phyloP scores from a whole-genome alignment of 192 early-diverging fungal genomes.

The Coemansia sp. region DNA sequence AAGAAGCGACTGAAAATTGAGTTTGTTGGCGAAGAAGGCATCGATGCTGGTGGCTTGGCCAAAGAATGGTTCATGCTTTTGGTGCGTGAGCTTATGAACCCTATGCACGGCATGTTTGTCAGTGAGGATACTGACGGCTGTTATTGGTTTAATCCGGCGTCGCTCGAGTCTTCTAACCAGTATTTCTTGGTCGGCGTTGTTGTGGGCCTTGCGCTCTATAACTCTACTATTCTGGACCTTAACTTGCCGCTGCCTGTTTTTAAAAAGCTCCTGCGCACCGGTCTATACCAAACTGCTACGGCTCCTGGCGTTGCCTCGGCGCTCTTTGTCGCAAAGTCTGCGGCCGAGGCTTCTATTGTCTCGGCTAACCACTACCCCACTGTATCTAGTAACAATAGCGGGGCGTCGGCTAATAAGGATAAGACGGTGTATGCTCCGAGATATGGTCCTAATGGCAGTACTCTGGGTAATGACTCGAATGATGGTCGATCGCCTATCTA shows the following conservation, averaged over 20 bases:
- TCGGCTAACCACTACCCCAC: constrained; percentile 20
- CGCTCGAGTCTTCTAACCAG: constrained; percentile 76
- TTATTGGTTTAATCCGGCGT: constrained; percentile 80
- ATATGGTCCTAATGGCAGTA: constrained; percentile 2
- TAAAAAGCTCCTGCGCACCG: constrained; percentile 78
- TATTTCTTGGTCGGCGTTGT: constrained; percentile 92
- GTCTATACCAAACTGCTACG: constrained; percentile 24
- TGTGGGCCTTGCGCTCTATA: constrained; percentile 92
- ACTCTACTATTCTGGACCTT: constrained; percentile 91
- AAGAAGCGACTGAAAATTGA: constrained; percentile 92
- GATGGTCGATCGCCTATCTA: constrained; percentile 40
- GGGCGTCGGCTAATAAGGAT: constrained; percentile 3
- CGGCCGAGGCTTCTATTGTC: constrained; percentile 18
- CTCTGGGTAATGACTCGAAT: background rate
- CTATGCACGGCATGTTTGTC: constrained; percentile 85
- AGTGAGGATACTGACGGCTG: constrained; percentile 62
- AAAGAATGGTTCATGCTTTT: constrained; percentile 98
- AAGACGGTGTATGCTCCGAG: constrained; percentile 10
- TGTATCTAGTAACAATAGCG: background rate
- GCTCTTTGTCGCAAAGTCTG: constrained; percentile 15
- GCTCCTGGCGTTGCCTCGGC: background rate
- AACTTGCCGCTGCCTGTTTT: constrained; percentile 80
- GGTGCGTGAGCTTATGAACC: constrained; percentile 90
- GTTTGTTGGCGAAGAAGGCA: constrained; percentile 93
- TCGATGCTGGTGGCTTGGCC: constrained; percentile 94